These are phyloP conservation scores for Cladochytrium replicatum DNA, from an alignment of 192 early-diverging fungal species.

Conservation along the genomic window DNA sequence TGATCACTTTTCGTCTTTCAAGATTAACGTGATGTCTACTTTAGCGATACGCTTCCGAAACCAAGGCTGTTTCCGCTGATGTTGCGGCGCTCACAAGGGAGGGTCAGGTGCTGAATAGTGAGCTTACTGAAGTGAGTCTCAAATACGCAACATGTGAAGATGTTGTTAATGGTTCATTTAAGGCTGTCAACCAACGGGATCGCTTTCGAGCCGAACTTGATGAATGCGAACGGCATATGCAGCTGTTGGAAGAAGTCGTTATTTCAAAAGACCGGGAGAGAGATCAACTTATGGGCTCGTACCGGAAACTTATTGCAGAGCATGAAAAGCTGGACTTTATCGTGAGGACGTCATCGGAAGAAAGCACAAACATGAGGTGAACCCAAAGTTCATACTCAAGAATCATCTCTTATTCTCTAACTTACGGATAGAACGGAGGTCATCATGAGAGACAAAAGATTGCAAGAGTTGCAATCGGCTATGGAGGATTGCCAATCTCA, in stretches of 20 bases:
- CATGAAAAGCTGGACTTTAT: slow-evolving; percentile 26
- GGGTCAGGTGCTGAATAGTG: slow-evolving; percentile 33
- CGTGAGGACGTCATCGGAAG: slow-evolving; percentile 11
- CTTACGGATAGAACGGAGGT: slow-evolving; percentile 34
- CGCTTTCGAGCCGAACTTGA: slow-evolving; percentile 20
- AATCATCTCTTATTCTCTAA: slow-evolving; percentile 2
- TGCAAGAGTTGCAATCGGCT: slow-evolving; percentile 27
- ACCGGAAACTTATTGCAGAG: slow-evolving; percentile 35
- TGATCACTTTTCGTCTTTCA: not conserved
- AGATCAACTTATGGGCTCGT: slow-evolving; percentile 31
- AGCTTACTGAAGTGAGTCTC: slow-evolving; percentile 15
- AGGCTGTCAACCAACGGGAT: slow-evolving; percentile 22
- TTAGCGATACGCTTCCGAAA: slow-evolving; percentile 8
- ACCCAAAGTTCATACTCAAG: not conserved
- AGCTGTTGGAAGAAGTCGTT: slow-evolving; percentile 34
- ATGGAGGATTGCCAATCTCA: slow-evolving; percentile 26
- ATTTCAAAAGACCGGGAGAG: slow-evolving; percentile 33
- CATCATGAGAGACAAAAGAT: slow-evolving; percentile 34
- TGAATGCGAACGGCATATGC: slow-evolving; percentile 36
- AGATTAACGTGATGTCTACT: not conserved
- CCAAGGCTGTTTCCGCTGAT: slow-evolving; percentile 21
- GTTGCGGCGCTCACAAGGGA: slow-evolving; percentile 35
- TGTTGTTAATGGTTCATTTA: too few species aligned
- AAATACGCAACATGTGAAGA: not conserved
- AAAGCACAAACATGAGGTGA: slow-evolving; percentile 24